Evolutionary conservation across 2,329 filamentous ascomycete species (phyloP), one percentile per base, ranked within the genome.

Genomic region (Aspergillus luchuensis): DNA sequence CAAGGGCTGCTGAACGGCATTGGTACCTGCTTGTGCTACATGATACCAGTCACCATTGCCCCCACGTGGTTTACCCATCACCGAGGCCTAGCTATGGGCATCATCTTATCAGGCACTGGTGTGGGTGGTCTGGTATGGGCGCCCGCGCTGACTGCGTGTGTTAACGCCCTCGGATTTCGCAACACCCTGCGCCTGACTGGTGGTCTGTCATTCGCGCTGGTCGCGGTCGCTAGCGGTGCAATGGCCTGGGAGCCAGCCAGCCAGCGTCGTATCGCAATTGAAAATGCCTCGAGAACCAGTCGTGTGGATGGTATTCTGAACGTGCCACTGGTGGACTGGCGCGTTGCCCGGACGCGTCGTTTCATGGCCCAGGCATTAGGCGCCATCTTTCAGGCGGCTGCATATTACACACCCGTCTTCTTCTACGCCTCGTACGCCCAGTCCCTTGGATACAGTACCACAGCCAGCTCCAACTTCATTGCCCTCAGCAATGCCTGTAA

Each of bases 401-500:
- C 73, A 0, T 78, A 78, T 61, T 75, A 74, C 50, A 74, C 74
- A 0, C 77, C 77, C 0, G 67, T 79, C 3, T 78, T 73, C 36
- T 78, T 78, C 61, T 70, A 78, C 15, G 72, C 77, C 0, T 69
- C 75, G 5, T 79, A 76, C 59, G 76, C 77, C 2, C 70, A 71
- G 13, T 75, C 74, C 2, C 61, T 78, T 30, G 77, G 77, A 5
- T 79, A 78, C 11, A 71, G 68, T 21, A 67, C 68, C 11, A 65
- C 67, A 1, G 72, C 72, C 10, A 76, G 74, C 0, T 75, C 77
- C 0, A 78, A 73, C 19, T 72, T 80, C 15, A 77, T 78, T 38
- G 70, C 76, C 4, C 66, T 78, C 4, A 77, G 73, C 25, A 80
- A 79, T 53, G 76, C 75, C 0, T 72, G 74, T 7, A 79, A 78